Conservation (phyloP, 2,329 filamentous ascomycete species). For the Calycina herbarum region DNA sequence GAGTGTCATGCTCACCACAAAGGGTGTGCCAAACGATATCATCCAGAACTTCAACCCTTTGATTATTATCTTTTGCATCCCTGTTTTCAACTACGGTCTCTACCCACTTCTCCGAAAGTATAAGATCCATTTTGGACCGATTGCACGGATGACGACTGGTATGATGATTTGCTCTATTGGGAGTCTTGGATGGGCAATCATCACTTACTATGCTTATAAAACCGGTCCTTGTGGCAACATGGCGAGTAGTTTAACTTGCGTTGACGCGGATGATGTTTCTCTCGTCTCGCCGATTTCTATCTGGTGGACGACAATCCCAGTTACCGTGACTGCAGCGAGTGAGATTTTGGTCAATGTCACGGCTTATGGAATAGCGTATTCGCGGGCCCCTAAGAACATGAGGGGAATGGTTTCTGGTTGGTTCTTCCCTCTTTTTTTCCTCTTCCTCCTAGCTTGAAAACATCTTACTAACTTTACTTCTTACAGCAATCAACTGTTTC, state of each 20-base stretch:
- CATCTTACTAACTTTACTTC: background rate
- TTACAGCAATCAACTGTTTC: conserved; percentile 47
- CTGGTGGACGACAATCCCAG: conserved; percentile 58
- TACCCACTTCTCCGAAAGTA: conserved; percentile 67
- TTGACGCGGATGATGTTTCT: conserved; percentile 27
- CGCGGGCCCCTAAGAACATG: conserved; percentile 52
- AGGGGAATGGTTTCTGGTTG: conserved; percentile 46
- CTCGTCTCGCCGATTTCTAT: conserved; percentile 44
- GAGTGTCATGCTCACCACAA: conserved; percentile 60
- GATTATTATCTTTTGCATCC: conserved; percentile 71
- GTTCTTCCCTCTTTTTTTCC: too few species aligned
- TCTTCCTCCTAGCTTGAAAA: background rate
- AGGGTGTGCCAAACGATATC: conserved; percentile 75
- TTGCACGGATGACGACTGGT: conserved; percentile 71
- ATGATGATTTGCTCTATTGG: conserved; percentile 65
- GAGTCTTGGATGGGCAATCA: conserved; percentile 56
- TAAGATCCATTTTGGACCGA: conserved; percentile 67
- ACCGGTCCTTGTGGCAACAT: conserved; percentile 56
- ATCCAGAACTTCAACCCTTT: conserved; percentile 76
- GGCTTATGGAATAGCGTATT: conserved; percentile 53
- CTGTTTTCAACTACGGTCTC: conserved; percentile 64
- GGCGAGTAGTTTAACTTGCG: conserved; percentile 30
- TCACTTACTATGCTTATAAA: conserved; percentile 64
- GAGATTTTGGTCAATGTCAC: conserved; percentile 54
- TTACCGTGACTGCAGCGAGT: conserved; percentile 51